A percentile compares a stretch with the other conserved stretches of the same genome.
Evolutionary conservation across 345 rosid species (phyloP).

Genomic region (Microcos paniculata): DNA sequence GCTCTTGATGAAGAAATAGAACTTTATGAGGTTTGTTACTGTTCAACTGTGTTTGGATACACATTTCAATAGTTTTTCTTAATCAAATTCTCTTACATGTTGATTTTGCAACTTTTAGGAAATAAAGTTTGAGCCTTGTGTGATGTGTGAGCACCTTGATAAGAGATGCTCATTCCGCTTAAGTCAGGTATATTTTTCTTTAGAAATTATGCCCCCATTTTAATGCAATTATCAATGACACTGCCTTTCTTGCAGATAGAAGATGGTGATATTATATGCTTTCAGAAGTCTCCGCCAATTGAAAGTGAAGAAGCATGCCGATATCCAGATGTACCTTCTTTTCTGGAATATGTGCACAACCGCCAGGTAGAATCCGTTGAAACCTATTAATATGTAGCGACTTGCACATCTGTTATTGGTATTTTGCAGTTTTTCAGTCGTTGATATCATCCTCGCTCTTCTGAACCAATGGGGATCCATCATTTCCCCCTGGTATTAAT

Average conservation of each 20-base stretch:
- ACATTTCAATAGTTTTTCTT: neutral
- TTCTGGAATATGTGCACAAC: constrained; percentile 90
- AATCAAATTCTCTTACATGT: constrained; percentile 8
- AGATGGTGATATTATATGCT: constrained; percentile 98
- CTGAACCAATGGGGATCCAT: neutral
- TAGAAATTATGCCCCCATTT: constrained; percentile 7
- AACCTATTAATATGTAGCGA: neutral
- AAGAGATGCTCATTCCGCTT: constrained; percentile 62
- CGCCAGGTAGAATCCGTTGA: constrained; percentile 66
- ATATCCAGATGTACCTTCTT: constrained; percentile 83
- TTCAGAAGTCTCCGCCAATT: constrained; percentile 62
- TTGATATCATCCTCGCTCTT: neutral
- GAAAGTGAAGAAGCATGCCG: constrained; percentile 52
- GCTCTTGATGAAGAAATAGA: constrained; percentile 83
- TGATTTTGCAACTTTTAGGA: constrained; percentile 49
- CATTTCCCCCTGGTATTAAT: neutral
- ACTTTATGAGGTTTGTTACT: constrained; percentile 73
- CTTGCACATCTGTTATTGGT: neutral
- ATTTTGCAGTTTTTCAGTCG: neutral
- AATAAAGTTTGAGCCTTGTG: constrained; percentile 88
- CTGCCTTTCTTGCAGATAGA: constrained; percentile 54
- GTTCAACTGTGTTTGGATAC: neutral
- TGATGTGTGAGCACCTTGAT: constrained; percentile 91
- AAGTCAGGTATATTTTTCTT: constrained; percentile 58
- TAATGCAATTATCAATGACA: constrained; percentile 1